These are phyloP conservation scores for Beauveria caledonica DNA, from an alignment of 2,329 filamentous ascomycete species.

Conservation along the genomic window DNA sequence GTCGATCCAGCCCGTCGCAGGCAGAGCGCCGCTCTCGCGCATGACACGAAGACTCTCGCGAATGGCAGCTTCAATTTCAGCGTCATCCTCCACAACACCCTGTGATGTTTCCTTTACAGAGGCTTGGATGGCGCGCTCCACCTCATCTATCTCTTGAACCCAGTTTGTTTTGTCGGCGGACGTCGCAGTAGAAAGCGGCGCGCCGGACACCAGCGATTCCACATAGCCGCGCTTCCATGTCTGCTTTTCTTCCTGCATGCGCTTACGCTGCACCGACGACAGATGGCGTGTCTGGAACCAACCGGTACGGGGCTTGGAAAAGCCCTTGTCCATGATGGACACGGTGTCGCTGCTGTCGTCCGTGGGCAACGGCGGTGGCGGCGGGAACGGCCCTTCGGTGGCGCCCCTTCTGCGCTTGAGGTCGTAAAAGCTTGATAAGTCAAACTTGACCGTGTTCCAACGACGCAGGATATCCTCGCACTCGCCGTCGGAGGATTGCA, in stretches of 20 bases:
- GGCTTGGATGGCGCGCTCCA: constrained; percentile 63
- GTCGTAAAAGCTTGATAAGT: constrained; percentile 53
- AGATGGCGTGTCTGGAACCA: constrained; percentile 42
- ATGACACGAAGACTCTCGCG: constrained; percentile 59
- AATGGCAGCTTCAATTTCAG: constrained; percentile 63
- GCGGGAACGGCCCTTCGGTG: constrained; percentile 11
- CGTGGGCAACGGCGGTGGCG: not conserved
- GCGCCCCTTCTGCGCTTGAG: constrained; percentile 34
- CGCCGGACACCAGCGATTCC: constrained; percentile 14
- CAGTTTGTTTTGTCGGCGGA: not conserved
- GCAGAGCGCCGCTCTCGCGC: constrained; percentile 21
- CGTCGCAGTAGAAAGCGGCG: not conserved
- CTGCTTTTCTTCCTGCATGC: constrained; percentile 39
- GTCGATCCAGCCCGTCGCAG: constrained; percentile 10
- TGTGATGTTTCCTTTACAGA: constrained; percentile 63
- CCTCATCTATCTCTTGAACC: constrained; percentile 38
- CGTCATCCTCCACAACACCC: constrained; percentile 62
- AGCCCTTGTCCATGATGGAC: constrained; percentile 15
- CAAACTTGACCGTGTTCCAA: constrained; percentile 54
- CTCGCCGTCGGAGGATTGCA: constrained; percentile 47
- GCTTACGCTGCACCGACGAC: constrained; percentile 43
- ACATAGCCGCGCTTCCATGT: constrained; percentile 30
- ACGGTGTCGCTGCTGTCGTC: constrained; percentile 5
- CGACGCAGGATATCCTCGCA: constrained; percentile 53
- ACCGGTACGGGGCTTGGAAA: constrained; percentile 31